phyloP scores from a whole-genome alignment of 495 filamentous ascomycete species.

The Bombardia bombarda region DNA sequence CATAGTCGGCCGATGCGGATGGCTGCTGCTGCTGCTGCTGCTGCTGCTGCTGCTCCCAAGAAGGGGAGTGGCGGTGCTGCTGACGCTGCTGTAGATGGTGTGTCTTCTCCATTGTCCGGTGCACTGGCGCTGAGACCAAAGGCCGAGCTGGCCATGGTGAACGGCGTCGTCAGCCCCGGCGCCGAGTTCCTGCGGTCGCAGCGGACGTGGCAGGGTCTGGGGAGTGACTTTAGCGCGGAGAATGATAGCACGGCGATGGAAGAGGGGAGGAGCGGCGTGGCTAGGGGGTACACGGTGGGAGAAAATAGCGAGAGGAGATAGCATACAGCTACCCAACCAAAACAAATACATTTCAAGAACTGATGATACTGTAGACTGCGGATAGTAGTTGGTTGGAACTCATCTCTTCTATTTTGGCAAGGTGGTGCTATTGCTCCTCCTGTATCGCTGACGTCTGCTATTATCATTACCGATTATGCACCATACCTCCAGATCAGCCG shows the following conservation, averaged over 20 bases:
- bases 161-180: conserved; percentile 77
- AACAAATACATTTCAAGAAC: too few species aligned
- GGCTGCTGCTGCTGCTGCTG: background rate
- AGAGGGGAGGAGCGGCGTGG: conserved; percentile 82
- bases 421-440: too few species aligned
- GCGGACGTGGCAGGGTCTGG: conserved; percentile 85
- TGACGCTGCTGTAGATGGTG: conserved; percentile 1
- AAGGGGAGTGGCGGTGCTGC: conserved; percentile 10
- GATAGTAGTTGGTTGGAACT: too few species aligned
- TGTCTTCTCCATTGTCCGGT: conserved; percentile 14
- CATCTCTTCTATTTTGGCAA: too few species aligned
- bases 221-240: conserved; percentile 72
- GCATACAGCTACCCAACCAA: too few species aligned
- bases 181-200: conserved; percentile 79
- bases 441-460: too few species aligned
- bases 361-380: too few species aligned
- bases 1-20: conserved; percentile 69
- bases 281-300: conserved; percentile 81
- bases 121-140: conserved; percentile 55
- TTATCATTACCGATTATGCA: too few species aligned
- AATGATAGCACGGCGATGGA: conserved; percentile 62
- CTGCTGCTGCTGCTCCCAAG: too few species aligned
- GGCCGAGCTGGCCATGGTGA: conserved; percentile 65
- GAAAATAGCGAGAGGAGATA: conserved; percentile 33
- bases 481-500: too few species aligned